Evolutionary conservation across 2,329 filamentous ascomycete genomes (phyloP), one percentile per base, ranked within the genome.

Genomic region (Neonectria faginata): DNA sequence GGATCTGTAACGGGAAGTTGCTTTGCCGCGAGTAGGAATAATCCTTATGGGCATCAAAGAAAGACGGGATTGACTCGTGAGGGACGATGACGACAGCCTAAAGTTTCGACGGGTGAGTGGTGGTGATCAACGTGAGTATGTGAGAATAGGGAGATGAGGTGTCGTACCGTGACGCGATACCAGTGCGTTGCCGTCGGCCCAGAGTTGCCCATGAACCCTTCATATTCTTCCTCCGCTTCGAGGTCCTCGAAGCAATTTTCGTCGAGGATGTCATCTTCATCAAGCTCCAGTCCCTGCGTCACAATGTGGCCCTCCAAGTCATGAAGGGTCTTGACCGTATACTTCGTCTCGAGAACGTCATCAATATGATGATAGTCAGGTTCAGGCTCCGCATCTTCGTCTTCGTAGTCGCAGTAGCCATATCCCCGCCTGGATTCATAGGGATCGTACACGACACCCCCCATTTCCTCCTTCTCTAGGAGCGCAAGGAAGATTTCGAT

Each of bases 401-500:
- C 64, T 3, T 66, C 55, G 3, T 22, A 22, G 22, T 22, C 22
- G 22, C 22, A 22, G 22, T 22, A 22, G 22, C 22, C 22, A 3
- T 22, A 22, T 22, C 22, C 22, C 22, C 22, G 22, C 22, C 22
- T 3, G 22, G 22, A 22, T 22, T 22, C 22, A 22, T 22, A 22
- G 22, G 22, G 22, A 22, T 22, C 22, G 22, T 22, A 22, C 3
- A 1, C 22, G 22, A 63, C 50, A n/a, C 2, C 6, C 2, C 76
- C 75, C 3, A 16, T 50, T 45, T 77, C 72, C 57, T 62, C 54
- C 60, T 72, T 76, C 56, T 81, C 74, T 5, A 80, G 56, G 0
- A 75, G 66, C 3, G 72, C 74, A 14, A 81, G 69, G 22, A 80
- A 78, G 2, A 81, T 44, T 5, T 77, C 70, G 2, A 81, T 70